Evolutionary conservation across 2,329 filamentous ascomycete species (phyloP), one percentile per base, ranked within the genome.

Genomic region (Alternaria triticimaculans): DNA sequence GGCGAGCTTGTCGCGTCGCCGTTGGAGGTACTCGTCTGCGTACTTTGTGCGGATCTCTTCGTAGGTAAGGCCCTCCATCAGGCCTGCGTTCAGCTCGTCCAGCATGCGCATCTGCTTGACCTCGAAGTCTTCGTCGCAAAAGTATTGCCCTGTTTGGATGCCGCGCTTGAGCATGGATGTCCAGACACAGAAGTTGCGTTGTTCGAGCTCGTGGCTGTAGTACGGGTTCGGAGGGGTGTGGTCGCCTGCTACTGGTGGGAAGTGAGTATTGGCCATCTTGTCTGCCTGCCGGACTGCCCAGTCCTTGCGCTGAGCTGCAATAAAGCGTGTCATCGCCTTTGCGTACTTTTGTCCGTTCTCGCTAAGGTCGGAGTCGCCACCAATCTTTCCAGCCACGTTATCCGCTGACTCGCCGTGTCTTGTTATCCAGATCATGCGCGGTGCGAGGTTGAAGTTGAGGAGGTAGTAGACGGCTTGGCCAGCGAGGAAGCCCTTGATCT

Each of bases 81-180:
- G 87, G 14, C 96, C 96, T 0, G 95, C 91, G 73, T 98, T 96
- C 53, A 99, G 88, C 81, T 99, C 96, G 76, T 99, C 97, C 55
- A 99, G 87, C 93, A 97, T 97, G 75, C 94, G 92, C 93, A 95
- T 97, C 71, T 97, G 92, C 83, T 99, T 99, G 72, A 96, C 90
- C 70, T 98, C 96, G 78, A 95, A 80, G 58, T 97, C 93, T 21
- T 98, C 95, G 68, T 98, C 96, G 70, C 97, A 92, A 78, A 98
- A 99, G 78, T 92, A 91, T 68, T 96, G 89, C 0, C 92, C 94
- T 1, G 94, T 96, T 76, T 97, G 89, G 55, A 96, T 90, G 64
- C 92, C 94, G 68, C 96, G 92, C 77, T 92, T 91, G 67, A 99
- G 87, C 95, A 98, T 98, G 3, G 93, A 97, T 0, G 95, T 97